Evolutionary conservation across 495 filamentous ascomycete species (phyloP), one percentile per base, ranked within the genome.

Genomic region (Clavariopsis aquatica): DNA sequence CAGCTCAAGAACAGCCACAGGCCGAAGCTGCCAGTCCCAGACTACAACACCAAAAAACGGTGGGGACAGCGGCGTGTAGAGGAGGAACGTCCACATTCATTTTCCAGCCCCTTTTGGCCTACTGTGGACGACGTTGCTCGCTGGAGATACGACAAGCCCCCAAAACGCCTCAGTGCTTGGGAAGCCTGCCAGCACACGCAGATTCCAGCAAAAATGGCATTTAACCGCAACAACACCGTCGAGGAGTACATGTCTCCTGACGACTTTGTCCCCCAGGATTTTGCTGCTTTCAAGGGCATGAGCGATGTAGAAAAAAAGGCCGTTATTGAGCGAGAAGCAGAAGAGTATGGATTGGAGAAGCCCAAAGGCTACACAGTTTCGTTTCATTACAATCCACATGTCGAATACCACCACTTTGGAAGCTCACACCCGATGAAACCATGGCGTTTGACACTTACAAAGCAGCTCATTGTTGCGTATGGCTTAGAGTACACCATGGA

Each of bases 351-450:
- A 73, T 90, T 96, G 68, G 80, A 82, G 41, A 83, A 85, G 7
- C 92, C 92, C 0, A 82, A 89, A 71, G 92, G 91, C 15, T 73
- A 74, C 69, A 79, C 78, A 24, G 93, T 98, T n/a, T 98, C 94
- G 43, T 98, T 90, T 81, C 94, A 98, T 76, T 90, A 91, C 72
- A 96, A 96, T 73, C 87, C 92, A n/a, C 85, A 89, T 53, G 94
- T 97, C 74, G 94, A 98, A 78, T 86, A 87, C 72, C 92, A 96
- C 74, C 94, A 98, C 74, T 98, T 98, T 71, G 94, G 94, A 62
- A 87, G 87, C 72, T 88, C 88, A 19, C 94, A 98, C 78, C 94
- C 94, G 17, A 98, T 98, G 94, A 98, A 98, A 72, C 94, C 94
- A 61, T 98, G 93, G 93, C 89, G 94, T 17, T 81, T 98, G 62